Evolutionary conservation across 805 yeast genomes (phyloP), one percentile per base, ranked within the genome.

Genomic region (Barnettozyma botsteinii): DNA sequence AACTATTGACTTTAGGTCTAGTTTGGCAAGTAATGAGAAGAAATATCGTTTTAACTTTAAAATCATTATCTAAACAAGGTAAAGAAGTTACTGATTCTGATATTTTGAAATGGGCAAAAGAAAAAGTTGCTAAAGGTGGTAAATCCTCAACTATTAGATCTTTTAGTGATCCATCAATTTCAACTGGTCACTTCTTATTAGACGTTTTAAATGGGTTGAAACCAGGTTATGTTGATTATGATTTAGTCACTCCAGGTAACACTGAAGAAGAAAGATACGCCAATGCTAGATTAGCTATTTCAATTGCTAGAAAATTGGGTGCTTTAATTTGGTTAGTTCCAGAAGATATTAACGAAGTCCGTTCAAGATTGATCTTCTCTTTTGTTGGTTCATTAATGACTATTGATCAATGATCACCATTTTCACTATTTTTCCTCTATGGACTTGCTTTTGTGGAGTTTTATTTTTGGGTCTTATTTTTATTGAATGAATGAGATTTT

Each of bases 1-100:
- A 84, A 58, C 72, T 91, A 37, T 73, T 93, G 53, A 87, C 96
- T 0, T 73, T 93, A 52, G 98, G 93, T 12, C 73, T 93, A 40
- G 97, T 91, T 28, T 93, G 98, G 98, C 98, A 93, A 71, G 74
- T 93, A 57, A 93, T 93, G 98, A 80, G 98, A 62, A 78, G 96
- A 62, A 93, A 93, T 65, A 94, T 93, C 54, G 81, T 81, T 46
- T 75, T 80, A 51, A 93, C 98, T 3, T 73, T 93, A 57, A 73
- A 82, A 37, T 72, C 78, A 31, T 69, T 93, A 49, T 73, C 87
- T 5, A 68, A 79, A 28, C 43, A 48, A 43, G 94, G 94, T 47
- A 75, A 77, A 53, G 88, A 82, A 49, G 67, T 89, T 51, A 66
- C 85, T 17, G 98, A 93, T 66, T 44, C 77, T 25, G 97, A 93